Percentiles rank a stretch among this genome's conserved stretches.
Conservation (phyloP, 345 rosid genomes). For the Populus ilicifolia region DNA sequence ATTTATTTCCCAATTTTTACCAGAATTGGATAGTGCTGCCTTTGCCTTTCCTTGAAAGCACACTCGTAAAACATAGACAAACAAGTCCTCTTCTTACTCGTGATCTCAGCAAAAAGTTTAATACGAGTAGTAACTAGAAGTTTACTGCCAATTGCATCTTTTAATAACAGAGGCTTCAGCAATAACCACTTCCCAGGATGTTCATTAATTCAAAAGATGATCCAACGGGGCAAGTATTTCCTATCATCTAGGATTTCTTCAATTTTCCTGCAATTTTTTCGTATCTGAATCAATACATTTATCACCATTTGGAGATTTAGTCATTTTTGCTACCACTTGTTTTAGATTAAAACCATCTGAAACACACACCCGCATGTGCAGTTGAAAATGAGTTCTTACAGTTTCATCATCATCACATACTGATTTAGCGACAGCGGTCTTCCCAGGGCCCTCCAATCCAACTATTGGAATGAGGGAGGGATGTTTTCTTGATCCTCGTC, state of each 20-base stretch:
- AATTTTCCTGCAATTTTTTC: background rate
- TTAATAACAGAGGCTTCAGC: background rate
- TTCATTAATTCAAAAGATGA: background rate
- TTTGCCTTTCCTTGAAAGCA: conserved; percentile 23
- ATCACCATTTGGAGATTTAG: too few relatives aligned
- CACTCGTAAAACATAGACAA: conserved; percentile 18
- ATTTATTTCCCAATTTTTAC: background rate
- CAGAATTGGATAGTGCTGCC: background rate
- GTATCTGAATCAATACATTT: too few relatives aligned
- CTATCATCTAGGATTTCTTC: background rate
- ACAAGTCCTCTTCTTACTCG: conserved; percentile 12
- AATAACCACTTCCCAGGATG: too few relatives aligned
- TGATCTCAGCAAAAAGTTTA: background rate
- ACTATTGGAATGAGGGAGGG: too few relatives aligned
- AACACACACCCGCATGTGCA: too few relatives aligned
- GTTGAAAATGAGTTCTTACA: too few relatives aligned
- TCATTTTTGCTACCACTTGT: too few relatives aligned
- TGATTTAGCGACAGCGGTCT: too few relatives aligned
- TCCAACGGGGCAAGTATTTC: conserved; percentile 9
- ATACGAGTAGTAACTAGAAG: conserved; percentile 14
- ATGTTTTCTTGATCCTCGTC: too few relatives aligned
- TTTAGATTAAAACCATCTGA: too few relatives aligned
- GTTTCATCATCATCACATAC: too few relatives aligned
- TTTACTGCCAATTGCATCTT: conserved; percentile 7
- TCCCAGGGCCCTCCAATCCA: too few relatives aligned